Evolutionary conservation across 1,284 basidiomycete species (phyloP), one percentile per base, ranked within the genome.

Genomic region (Apiotrichum sp.): DNA sequence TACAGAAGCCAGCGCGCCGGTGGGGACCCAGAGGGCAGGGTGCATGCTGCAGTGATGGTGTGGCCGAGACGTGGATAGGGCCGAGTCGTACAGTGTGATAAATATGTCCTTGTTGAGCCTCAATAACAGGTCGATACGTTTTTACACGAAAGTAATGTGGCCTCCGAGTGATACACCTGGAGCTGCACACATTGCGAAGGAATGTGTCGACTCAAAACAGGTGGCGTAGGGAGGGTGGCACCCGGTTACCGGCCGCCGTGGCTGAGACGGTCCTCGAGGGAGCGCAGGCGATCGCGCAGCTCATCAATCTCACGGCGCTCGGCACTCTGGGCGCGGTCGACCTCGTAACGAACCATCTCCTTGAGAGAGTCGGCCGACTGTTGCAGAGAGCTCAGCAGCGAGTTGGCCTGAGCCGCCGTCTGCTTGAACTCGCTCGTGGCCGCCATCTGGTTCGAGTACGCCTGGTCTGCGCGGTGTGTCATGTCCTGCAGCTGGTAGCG

Each of bases 281-380:
- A 35, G 14, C 58, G 55, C 36, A 62, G 39, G 13, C 61, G 55
- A 29, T 59, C 61, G 36, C 58, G 52, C 46, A 62, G 41, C 40
- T 62, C 61, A 41, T 59, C 58, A 3, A 57, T 53, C 42, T 59
- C 58, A 47, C 55, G 50, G 16, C 56, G 52, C 36, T 68, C 67
- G 2, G 49, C 51, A 6, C 54, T 41, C 11, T 50, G 47, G n/a
- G 60, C 60, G 34, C 65, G 52, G 22, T 64, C 65, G 9, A 74
- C 66, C 57, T 74, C 71, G 56, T 73, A 73, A 46, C 71, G 54
- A 3, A 74, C 73, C 71, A 74, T 72, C 50, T 72, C 69, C 62
- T 70, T 70, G 44, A 74, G 53, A 56, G 65, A 70, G 41, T 73
- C 71, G 31, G 73, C 69, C 32, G 61, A 65, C 38, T 64, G 57